Evolutionary conservation across 139 green algal species (phyloP).

Genomic region (Yamagishiella unicocca): DNA sequence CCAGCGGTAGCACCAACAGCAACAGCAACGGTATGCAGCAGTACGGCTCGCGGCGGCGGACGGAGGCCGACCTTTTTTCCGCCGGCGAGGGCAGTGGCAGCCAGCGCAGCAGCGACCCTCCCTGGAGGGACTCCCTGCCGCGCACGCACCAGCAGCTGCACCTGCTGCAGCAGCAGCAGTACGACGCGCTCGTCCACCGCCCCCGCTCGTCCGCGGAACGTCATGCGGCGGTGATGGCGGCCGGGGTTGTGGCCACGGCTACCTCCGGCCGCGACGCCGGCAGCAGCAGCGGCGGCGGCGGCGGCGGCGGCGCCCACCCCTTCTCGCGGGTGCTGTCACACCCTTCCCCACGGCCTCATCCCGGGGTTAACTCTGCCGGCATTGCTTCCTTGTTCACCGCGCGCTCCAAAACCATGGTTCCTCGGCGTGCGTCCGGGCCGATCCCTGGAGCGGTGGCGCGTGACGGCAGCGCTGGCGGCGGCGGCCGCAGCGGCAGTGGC

Average conservation of each 20-base stretch:
- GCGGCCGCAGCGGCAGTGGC: background rate
- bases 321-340: no score
- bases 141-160: background rate
- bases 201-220: background rate
- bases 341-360: no score
- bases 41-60: background rate
- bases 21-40: no score
- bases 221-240: background rate
- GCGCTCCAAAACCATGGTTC: no score
- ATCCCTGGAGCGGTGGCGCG: background rate
- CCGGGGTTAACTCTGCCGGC: no score
- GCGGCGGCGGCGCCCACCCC: background rate
- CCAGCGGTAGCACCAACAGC: conserved; percentile 6
- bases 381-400: no score
- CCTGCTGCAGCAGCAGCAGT: background rate
- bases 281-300: background rate
- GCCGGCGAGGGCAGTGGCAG: background rate
- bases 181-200: background rate
- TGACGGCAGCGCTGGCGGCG: background rate
- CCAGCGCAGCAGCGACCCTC: conserved; percentile 13
- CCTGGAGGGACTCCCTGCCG: background rate
- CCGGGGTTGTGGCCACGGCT: no score
- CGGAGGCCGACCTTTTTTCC: no score
- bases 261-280: background rate
- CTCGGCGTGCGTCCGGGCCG: background rate